These are phyloP conservation scores for Phytophthora gonapodyides DNA, from an alignment of 352 stramenopile genomes.

Conservation along the genomic window DNA sequence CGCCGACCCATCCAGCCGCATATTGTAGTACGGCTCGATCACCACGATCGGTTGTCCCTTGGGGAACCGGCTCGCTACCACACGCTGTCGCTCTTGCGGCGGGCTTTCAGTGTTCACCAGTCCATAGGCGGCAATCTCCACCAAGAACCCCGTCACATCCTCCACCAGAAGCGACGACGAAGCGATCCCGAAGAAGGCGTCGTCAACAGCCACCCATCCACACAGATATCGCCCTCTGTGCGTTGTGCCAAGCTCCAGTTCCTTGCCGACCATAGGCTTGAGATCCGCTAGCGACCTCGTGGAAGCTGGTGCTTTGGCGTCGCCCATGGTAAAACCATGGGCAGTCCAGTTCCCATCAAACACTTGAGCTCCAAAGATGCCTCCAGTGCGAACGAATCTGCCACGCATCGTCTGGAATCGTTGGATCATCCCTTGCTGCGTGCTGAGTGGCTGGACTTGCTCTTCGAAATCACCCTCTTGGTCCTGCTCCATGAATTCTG, in stretches of 20 bases:
- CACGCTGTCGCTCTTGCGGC: constrained; percentile 11
- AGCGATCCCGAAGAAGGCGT: constrained; percentile 33
- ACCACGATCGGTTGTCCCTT: constrained; percentile 31
- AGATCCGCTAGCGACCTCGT: constrained; percentile 18
- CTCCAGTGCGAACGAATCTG: constrained; percentile 24
- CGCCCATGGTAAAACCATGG: background rate
- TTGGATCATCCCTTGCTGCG: constrained; percentile 22
- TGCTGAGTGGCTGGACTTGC: background rate
- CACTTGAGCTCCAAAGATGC: constrained; percentile 20
- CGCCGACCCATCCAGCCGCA: constrained; percentile 23
- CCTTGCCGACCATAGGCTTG: constrained; percentile 30
- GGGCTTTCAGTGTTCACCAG: constrained; percentile 21
- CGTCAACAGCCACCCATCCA: constrained; percentile 34
- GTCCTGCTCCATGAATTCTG: constrained; percentile 1
- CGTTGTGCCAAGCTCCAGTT: constrained; percentile 31
- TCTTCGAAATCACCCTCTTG: constrained; percentile 5
- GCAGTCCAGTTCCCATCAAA: background rate
- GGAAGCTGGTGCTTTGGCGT: constrained; percentile 15
- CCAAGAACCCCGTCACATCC: constrained; percentile 35
- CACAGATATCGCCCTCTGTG: constrained; percentile 40
- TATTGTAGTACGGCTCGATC: constrained; percentile 43
- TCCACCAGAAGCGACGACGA: constrained; percentile 29
- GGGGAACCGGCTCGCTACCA: constrained; percentile 20
- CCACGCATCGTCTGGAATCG: constrained; percentile 29
- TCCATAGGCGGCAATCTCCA: constrained; percentile 38